phyloP scores from a whole-genome alignment of 495 filamentous ascomycete genomes.

The Tuber brumale region DNA sequence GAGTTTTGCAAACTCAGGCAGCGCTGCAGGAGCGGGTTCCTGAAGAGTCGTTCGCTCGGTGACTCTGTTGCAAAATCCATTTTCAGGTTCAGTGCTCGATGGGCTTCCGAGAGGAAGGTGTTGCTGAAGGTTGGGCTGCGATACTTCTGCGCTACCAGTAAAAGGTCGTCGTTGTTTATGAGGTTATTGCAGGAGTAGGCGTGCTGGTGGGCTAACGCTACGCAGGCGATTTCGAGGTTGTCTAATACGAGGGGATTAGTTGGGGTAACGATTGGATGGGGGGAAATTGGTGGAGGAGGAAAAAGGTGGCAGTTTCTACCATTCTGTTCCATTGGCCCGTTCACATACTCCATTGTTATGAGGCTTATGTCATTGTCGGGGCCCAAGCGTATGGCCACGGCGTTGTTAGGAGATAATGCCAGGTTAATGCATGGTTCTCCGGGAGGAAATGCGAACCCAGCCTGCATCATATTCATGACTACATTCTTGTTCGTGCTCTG shows the following conservation, averaged over 20 bases:
- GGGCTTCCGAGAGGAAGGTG: slow-evolving; percentile 37
- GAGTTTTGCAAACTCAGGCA: slow-evolving; percentile 40
- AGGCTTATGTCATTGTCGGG: slow-evolving; percentile 32
- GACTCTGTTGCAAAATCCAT: slow-evolving; percentile 41
- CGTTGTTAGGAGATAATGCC: slow-evolving; percentile 40
- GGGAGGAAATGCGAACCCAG: slow-evolving; percentile 37
- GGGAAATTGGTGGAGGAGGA: not conserved
- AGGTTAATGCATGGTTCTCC: slow-evolving; percentile 36
- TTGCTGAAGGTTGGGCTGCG: slow-evolving; percentile 37
- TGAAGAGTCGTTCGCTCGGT: slow-evolving; percentile 35
- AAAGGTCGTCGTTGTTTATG: slow-evolving; percentile 40
- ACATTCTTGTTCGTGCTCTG: slow-evolving; percentile 22
- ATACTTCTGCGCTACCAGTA: slow-evolving; percentile 39
- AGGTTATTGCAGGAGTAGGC: slow-evolving; percentile 40
- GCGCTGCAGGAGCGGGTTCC: slow-evolving; percentile 38
- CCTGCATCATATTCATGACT: slow-evolving; percentile 40
- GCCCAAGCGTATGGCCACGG: slow-evolving; percentile 34
- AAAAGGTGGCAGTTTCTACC: slow-evolving; percentile 3
- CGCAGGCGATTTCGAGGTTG: slow-evolving; percentile 37
- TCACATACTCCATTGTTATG: slow-evolving; percentile 31
- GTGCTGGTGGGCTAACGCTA: slow-evolving; percentile 39
- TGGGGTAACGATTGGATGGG: not conserved
- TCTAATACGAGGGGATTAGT: slow-evolving; percentile 7
- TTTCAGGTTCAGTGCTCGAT: slow-evolving; percentile 36
- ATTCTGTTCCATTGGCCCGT: slow-evolving; percentile 22